Percentiles rank a stretch among this genome's conserved stretches.
phyloP scores from a whole-genome alignment of 108 stramenopile species.

The Discostella pseudostelligera region DNA sequence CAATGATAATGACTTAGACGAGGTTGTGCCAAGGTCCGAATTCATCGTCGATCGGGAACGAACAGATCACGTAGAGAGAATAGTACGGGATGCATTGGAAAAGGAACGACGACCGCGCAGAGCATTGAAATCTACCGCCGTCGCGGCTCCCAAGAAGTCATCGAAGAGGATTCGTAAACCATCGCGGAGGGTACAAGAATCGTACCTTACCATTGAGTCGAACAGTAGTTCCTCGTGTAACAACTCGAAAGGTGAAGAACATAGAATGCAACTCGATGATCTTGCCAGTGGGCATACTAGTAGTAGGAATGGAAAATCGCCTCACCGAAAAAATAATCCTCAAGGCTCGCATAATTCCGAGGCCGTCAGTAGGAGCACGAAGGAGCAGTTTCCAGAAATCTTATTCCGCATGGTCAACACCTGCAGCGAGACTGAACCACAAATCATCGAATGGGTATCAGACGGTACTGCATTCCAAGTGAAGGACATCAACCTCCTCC shows the following conservation, averaged over 20 bases:
- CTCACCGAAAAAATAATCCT: too few species aligned
- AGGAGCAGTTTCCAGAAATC: conserved; percentile 14
- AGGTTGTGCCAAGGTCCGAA: not conserved
- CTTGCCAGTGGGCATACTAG: too few species aligned
- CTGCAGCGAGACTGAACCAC: conserved; percentile 1
- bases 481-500: conserved; percentile 6
- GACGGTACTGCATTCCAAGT: conserved; percentile 25
- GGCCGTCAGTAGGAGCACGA: not conserved
- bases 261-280: not conserved
- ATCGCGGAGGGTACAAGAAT: conserved; percentile 18
- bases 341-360: too few species aligned
- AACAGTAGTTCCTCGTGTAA: too few species aligned
- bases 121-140: not conserved
- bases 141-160: not conserved
- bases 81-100: not conserved
- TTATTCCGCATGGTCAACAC: conserved; percentile 18
- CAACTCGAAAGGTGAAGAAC: too few species aligned
- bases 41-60: not conserved
- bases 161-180: conserved; percentile 11
- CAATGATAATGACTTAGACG: not conserved
- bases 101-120: not conserved
- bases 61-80: not conserved
- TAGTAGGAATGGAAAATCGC: not conserved
- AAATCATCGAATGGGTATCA: conserved; percentile 15
- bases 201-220: not conserved